Conservation (phyloP, 768 basidiomycete species). For the Trametopsis cervina region DNA sequence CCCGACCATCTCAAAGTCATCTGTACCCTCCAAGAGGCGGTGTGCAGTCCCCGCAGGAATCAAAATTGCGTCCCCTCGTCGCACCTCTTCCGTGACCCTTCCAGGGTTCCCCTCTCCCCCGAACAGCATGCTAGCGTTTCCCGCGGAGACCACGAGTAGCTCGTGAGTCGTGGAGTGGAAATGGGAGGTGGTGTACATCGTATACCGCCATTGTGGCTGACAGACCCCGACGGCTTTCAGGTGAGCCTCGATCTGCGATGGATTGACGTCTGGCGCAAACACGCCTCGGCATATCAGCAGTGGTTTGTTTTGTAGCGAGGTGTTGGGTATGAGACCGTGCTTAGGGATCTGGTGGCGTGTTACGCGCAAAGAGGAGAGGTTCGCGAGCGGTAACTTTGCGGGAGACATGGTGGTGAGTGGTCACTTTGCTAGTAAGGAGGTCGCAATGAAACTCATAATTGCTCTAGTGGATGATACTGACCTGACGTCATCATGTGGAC, state of each 20-base stretch:
- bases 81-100: slow-evolving; percentile 25
- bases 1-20: slow-evolving; percentile 34
- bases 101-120: slow-evolving; percentile 32
- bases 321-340: slow-evolving; percentile 30
- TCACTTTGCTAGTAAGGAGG: too few species aligned
- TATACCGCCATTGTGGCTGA: slow-evolving; percentile 35
- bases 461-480: too few species aligned
- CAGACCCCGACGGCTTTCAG: slow-evolving; percentile 27
- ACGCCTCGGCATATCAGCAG: slow-evolving; percentile 31
- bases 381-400: too few species aligned
- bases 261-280: slow-evolving; percentile 20
- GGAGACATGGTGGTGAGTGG: too few species aligned
- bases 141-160: slow-evolving; percentile 28
- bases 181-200: slow-evolving; percentile 34
- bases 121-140: slow-evolving; percentile 32
- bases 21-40: slow-evolving; percentile 25
- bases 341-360: slow-evolving; percentile 27
- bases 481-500: too few species aligned
- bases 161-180: slow-evolving; percentile 40
- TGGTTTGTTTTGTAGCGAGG: slow-evolving; percentile 27
- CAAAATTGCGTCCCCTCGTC: slow-evolving; percentile 33
- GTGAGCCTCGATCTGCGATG: slow-evolving; percentile 28
- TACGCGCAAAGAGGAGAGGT: slow-evolving; percentile 21
- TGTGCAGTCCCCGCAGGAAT: slow-evolving; percentile 37
- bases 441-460: too few species aligned